Conservation (phyloP, 371 early-diverging fungal genomes). For the Mortierella sp. region DNA sequence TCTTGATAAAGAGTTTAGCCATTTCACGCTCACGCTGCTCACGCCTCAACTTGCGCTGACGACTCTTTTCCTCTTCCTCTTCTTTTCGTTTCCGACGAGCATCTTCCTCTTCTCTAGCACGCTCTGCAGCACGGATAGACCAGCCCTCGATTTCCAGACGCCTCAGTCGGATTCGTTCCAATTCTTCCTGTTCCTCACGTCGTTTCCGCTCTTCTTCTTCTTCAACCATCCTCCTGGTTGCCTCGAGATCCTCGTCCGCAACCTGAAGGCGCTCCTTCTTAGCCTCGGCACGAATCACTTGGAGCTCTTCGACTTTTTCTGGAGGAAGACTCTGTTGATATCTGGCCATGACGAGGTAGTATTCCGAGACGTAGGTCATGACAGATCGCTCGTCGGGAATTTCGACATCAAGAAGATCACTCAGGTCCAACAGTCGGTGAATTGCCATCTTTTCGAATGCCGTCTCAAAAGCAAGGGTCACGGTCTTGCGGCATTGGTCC, state of each 20-base stretch:
- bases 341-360: constrained; percentile 57
- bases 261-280: constrained; percentile 36
- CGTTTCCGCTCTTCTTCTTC: constrained; percentile 43
- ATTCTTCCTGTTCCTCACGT: constrained; percentile 37
- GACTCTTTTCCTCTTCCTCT: constrained; percentile 46
- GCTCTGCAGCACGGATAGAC: constrained; percentile 44
- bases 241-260: constrained; percentile 37
- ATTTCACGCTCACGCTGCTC: constrained; percentile 49
- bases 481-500: constrained; percentile 53
- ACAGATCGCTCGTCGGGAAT: constrained; percentile 69
- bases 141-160: constrained; percentile 52
- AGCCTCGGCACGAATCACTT: constrained; percentile 26
- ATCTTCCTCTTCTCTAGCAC: constrained; percentile 50
- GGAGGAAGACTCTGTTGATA: constrained; percentile 40
- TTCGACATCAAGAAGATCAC: constrained; percentile 59
- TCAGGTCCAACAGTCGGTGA: constrained; percentile 62
- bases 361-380: constrained; percentile 69
- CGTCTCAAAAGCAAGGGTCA: constrained; percentile 61
- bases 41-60: constrained; percentile 29
- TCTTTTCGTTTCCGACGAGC: constrained; percentile 46
- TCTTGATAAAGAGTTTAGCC: constrained; percentile 17
- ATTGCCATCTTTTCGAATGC: constrained; percentile 62
- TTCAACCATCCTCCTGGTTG: constrained; percentile 12
- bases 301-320: constrained; percentile 16
- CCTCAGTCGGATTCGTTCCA: constrained; percentile 45